Evolutionary conservation across 2,329 filamentous ascomycete species (phyloP), one percentile per base, ranked within the genome.

Genomic region (Arachnopeziza araneosa): DNA sequence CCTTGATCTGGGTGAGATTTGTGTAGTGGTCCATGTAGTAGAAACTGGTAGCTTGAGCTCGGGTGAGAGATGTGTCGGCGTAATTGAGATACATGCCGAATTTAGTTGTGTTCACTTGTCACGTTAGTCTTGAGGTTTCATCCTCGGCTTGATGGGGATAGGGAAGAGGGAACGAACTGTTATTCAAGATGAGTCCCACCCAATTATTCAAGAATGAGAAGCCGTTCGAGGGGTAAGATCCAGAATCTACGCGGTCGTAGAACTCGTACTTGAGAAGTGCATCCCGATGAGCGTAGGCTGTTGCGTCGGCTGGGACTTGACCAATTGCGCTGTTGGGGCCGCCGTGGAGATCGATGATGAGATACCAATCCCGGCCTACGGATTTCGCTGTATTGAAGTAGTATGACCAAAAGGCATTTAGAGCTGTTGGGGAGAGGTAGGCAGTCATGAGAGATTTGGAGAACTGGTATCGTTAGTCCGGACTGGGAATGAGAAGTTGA

Each of bases 81-180:
- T 65, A 65, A 26, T 65, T 65, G 48, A 65, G 60, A 30, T 65
- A 65, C 55, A 61, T 61, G 19, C 63, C 63, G 48, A 63, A 60
- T 8, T 49, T 56, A 7, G 60, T 63, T 2, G 59, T 58, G 53
- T 55, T 55, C 62, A 56, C 55, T 53, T 14, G 36, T 3, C 4
- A 44, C 4, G 12, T 44, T 44, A 44, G 36, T 14, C 17, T 14
- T 14, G 36, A 44, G 36, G 4, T 44, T 44, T 30, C 17, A 3
- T 44, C 17, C 36, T 7, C 17, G 36, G 17, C 12, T 44, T 44
- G 36, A 24, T 7, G 14, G 17, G 24, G n/a, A 52, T 7, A 22
- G 50, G 50, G 10, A 17, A 22, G 26, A 44, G 23, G 21, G 22
- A 10, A 56, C 58, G 3, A 53, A 59, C 58, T 59, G 32, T 49